phyloP scores from a whole-genome alignment of 108 stramenopile species.

The Nitzschia putrida region DNA sequence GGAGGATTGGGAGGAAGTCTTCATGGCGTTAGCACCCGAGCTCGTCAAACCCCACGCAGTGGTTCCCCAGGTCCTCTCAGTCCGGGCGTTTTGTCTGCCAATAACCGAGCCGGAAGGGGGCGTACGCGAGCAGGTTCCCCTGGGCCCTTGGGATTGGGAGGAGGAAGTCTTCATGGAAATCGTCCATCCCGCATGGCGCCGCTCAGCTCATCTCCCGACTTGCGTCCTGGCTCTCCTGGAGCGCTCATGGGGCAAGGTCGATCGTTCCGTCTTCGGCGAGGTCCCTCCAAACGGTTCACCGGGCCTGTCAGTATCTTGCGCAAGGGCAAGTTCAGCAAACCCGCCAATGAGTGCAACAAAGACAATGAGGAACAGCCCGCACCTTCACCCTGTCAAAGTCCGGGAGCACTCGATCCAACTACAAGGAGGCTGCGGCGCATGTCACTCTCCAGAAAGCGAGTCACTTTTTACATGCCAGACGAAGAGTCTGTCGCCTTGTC shows the following conservation, averaged over 20 bases:
- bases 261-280: background rate
- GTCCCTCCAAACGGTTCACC: background rate
- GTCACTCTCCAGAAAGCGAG: background rate
- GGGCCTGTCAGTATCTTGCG: constrained; percentile 16
- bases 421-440: background rate
- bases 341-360: no score
- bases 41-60: background rate
- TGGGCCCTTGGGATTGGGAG: background rate
- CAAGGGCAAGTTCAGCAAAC: constrained; percentile 7
- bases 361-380: background rate
- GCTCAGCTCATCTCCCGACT: no score
- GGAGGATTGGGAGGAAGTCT: background rate
- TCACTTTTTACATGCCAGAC: constrained; percentile 8
- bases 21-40: background rate
- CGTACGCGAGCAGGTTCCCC: background rate
- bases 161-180: constrained; percentile 1
- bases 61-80: background rate
- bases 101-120: background rate
- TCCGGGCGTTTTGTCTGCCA: background rate
- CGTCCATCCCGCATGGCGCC: background rate
- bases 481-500: constrained; percentile 1
- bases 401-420: background rate
- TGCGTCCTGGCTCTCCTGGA: constrained; percentile 2
- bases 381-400: background rate
- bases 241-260: background rate